These are phyloP conservation scores for Gynandropsis gynandra DNA, from an alignment of 345 rosid species.

Conservation along the genomic window DNA sequence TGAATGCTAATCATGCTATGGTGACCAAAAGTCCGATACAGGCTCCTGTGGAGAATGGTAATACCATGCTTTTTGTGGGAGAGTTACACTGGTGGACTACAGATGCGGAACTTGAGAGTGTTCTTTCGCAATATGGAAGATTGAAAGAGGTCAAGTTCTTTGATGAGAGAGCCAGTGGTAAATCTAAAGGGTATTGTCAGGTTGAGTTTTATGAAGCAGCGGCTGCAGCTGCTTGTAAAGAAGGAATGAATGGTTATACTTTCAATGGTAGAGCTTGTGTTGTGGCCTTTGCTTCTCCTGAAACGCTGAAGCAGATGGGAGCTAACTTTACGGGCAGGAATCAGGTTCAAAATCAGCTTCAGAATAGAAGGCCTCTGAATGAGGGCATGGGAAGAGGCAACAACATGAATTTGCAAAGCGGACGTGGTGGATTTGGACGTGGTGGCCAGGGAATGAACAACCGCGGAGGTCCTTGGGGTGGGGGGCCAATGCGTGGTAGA, in stretches of 20 bases:
- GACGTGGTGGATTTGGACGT: conserved; percentile 72
- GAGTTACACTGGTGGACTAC: conserved; percentile 94
- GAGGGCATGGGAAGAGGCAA: conserved; percentile 59
- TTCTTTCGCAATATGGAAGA: conserved; percentile 63
- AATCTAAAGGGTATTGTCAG: conserved; percentile 89
- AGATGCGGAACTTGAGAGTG: conserved; percentile 71
- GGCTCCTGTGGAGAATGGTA: conserved; percentile 57
- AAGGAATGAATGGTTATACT: conserved; percentile 63
- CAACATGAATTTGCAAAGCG: conserved; percentile 56
- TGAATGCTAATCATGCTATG: conserved; percentile 28
- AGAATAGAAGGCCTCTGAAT: conserved; percentile 58
- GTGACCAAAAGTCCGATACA: conserved; percentile 57
- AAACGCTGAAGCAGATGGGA: conserved; percentile 77
- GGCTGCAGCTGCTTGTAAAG: conserved; percentile 75
- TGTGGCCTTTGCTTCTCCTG: conserved; percentile 82
- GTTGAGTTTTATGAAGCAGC: conserved; percentile 65
- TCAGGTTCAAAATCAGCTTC: conserved; percentile 60
- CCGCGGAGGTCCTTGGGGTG: conserved; percentile 63
- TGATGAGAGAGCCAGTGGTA: conserved; percentile 83
- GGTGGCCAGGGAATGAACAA: conserved; percentile 56
- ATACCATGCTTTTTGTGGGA: conserved; percentile 63
- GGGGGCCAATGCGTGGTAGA: conserved; percentile 60
- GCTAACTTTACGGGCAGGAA: conserved; percentile 54
- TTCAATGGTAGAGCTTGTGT: conserved; percentile 79
- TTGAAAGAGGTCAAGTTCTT: conserved; percentile 79